phyloP scores from a whole-genome alignment of 805 yeast species.

The Kodamaea neixiangensis region DNA sequence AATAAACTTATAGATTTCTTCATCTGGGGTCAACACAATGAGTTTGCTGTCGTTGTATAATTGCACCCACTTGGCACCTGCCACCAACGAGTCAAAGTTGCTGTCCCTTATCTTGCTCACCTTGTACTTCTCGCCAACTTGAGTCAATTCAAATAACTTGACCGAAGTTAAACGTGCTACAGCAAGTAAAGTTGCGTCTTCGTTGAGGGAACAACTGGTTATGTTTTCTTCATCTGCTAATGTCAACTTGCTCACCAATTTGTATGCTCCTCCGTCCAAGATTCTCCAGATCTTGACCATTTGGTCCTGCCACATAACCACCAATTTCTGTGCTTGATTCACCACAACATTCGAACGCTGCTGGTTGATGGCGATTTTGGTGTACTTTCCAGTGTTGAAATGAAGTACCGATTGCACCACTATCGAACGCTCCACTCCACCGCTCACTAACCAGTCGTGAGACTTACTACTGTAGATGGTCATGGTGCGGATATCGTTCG shows the following conservation, averaged over 20 bases:
- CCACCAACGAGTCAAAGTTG: constrained; percentile 38
- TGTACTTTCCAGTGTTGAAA: constrained; percentile 71
- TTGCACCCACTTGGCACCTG: constrained; percentile 58
- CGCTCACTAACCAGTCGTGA: constrained; percentile 69
- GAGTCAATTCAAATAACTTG: constrained; percentile 65
- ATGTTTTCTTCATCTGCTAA: constrained; percentile 81
- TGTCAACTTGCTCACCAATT: constrained; percentile 63
- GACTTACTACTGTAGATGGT: constrained; percentile 68
- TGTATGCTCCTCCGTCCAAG: constrained; percentile 44
- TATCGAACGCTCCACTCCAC: constrained; percentile 77
- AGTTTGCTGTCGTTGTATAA: constrained; percentile 50
- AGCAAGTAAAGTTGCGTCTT: constrained; percentile 63
- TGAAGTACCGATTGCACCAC: constrained; percentile 64
- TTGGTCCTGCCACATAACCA: constrained; percentile 83
- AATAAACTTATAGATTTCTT: constrained; percentile 52
- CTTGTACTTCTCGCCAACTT: constrained; percentile 37
- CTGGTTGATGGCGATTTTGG: constrained; percentile 68
- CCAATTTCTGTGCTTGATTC: constrained; percentile 48
- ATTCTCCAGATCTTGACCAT: constrained; percentile 79
- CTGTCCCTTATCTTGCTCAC: constrained; percentile 56
- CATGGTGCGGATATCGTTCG: constrained; percentile 83
- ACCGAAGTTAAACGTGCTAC: constrained; percentile 71
- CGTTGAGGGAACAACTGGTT: constrained; percentile 63
- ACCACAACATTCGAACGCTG: constrained; percentile 53
- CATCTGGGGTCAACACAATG: constrained; percentile 58